Percentiles rank a stretch among this genome's conserved stretches.
Evolutionary conservation across 805 yeast species (phyloP).

Genomic region (Zygotorulaspora chibaensis): DNA sequence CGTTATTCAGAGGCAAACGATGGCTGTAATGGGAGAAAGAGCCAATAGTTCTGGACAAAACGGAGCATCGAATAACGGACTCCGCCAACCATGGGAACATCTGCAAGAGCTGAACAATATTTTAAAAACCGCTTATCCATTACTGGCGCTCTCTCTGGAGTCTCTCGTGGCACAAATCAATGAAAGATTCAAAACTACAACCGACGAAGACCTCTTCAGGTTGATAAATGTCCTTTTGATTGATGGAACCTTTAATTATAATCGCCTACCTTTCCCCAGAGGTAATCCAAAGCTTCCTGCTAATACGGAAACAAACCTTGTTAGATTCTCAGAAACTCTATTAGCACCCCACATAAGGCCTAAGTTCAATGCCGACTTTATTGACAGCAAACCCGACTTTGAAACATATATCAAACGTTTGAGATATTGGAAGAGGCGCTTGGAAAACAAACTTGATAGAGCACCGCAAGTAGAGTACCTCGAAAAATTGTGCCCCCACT

Average conservation of each 20-base stretch:
- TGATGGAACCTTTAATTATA: conserved; percentile 89
- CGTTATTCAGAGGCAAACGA: conserved; percentile 73
- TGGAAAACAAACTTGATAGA: conserved; percentile 88
- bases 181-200: conserved; percentile 86
- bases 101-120: conserved; percentile 92
- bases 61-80: conserved; percentile 19
- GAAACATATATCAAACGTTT: conserved; percentile 80
- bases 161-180: conserved; percentile 93
- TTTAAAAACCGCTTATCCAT: conserved; percentile 92
- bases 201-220: conserved; percentile 95
- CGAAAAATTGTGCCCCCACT: conserved; percentile 89
- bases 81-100: conserved; percentile 88
- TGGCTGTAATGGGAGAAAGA: conserved; percentile 41
- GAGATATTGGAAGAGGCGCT: conserved; percentile 86
- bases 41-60: conserved; percentile 17
- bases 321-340: conserved; percentile 88
- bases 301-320: conserved; percentile 82
- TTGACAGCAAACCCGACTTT: conserved; percentile 78
- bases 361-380: conserved; percentile 89
- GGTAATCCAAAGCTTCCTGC: conserved; percentile 87
- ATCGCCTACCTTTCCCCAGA: conserved; percentile 79
- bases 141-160: conserved; percentile 86
- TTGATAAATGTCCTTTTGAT: conserved; percentile 85
- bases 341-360: conserved; percentile 83
- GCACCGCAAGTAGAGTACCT: conserved; percentile 73